Evolutionary conservation across 805 yeast species (phyloP).

Genomic region (Teunomyces lycoperdinae): DNA sequence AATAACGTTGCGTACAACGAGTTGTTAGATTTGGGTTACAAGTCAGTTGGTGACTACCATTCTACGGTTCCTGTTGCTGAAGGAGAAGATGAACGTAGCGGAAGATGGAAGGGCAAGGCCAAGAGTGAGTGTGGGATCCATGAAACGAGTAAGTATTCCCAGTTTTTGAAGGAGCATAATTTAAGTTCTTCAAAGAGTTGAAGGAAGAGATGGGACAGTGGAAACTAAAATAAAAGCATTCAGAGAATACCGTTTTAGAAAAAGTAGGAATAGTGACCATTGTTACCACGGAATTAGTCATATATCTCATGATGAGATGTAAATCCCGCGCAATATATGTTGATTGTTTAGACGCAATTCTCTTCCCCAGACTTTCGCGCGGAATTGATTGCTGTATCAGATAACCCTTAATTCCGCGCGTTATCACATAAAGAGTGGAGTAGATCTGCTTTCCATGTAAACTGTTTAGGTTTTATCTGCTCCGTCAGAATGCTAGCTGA

Average conservation of each 20-base stretch:
- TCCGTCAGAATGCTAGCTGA: background rate
- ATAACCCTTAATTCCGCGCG: background rate
- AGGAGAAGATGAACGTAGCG: constrained; percentile 95
- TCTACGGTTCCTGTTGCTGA: constrained; percentile 85
- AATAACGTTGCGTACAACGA: constrained; percentile 83
- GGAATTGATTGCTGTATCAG: background rate
- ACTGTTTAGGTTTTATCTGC: background rate
- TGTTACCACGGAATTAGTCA: too few relatives aligned
- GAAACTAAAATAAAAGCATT: too few relatives aligned
- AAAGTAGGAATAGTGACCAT: too few relatives aligned
- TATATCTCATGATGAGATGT: too few relatives aligned
- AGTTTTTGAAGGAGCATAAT: constrained; percentile 38
- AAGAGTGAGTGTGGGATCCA: constrained; percentile 98
- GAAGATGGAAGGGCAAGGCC: constrained; percentile 90
- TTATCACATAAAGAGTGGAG: background rate
- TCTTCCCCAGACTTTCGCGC: background rate
- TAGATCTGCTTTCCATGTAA: background rate
- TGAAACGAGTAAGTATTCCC: constrained; percentile 69
- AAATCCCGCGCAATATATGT: too few relatives aligned
- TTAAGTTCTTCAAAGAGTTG: background rate
- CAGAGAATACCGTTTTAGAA: too few relatives aligned
- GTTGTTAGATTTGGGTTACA: constrained; percentile 79
- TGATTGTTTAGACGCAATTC: too few relatives aligned
- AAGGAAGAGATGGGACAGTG: background rate
- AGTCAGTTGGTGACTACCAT: constrained; percentile 94